Percentiles rank a stretch among this genome's conserved stretches.
These are phyloP conservation scores for Plasmopara viticola DNA, from an alignment of 352 stramenopile genomes.

Conservation along the genomic window DNA sequence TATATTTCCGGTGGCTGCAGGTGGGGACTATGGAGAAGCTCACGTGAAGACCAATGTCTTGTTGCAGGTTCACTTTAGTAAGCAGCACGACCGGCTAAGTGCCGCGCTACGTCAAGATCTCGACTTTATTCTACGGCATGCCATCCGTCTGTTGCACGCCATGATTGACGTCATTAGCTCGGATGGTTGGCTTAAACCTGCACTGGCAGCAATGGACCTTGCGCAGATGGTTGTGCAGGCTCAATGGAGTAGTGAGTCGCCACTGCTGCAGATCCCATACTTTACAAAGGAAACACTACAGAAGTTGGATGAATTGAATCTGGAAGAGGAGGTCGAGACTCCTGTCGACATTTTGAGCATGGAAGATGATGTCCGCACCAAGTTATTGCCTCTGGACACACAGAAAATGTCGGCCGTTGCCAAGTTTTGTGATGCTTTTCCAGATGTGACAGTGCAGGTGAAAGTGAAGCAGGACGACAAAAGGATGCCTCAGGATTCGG, in stretches of 20 bases:
- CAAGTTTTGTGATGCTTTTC: constrained; percentile 99
- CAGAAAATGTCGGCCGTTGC: constrained; percentile 96
- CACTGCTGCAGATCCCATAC: constrained; percentile 95
- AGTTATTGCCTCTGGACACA: constrained; percentile 82
- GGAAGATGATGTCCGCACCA: constrained; percentile 88
- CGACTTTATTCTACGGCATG: constrained; percentile 86
- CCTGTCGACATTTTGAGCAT: constrained; percentile 87
- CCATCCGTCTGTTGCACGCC: constrained; percentile 93
- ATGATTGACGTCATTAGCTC: constrained; percentile 99
- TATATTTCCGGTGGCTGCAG: constrained; percentile 86
- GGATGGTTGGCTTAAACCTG: constrained; percentile 98
- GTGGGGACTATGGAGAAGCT: constrained; percentile 87
- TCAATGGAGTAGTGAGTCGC: constrained; percentile 96
- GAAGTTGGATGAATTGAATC: constrained; percentile 43
- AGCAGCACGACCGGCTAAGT: constrained; percentile 85
- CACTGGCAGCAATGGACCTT: constrained; percentile 97
- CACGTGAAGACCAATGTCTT: constrained; percentile 96
- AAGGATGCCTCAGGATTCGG: constrained; percentile 86
- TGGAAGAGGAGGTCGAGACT: constrained; percentile 73
- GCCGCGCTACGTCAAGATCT: constrained; percentile 91
- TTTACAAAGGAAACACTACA: constrained; percentile 89
- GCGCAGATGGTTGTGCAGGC: constrained; percentile 99
- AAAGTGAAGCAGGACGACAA: constrained; percentile 88
- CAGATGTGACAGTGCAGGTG: constrained; percentile 95
- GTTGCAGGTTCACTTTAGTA: constrained; percentile 96